phyloP scores from a whole-genome alignment of 805 yeast species.

The Wickerhamomyces hampshirensis region DNA sequence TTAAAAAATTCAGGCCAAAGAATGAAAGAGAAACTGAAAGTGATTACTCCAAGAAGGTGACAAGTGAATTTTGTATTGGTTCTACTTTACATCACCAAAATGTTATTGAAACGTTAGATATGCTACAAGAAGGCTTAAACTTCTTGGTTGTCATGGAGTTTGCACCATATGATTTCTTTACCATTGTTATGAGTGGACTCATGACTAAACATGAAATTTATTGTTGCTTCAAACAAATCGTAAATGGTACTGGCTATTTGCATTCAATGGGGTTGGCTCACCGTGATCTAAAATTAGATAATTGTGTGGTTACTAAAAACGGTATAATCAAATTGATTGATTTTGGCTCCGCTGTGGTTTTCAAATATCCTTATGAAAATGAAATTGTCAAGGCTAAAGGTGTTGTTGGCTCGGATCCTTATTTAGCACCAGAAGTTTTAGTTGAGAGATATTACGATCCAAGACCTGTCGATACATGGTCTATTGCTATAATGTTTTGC shows the following conservation, averaged over 20 bases:
- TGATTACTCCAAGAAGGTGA: constrained; percentile 73
- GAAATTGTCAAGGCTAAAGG: constrained; percentile 70
- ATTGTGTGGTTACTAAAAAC: constrained; percentile 72
- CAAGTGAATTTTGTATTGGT: constrained; percentile 79
- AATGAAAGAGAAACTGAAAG: constrained; percentile 54
- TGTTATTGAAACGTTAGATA: constrained; percentile 74
- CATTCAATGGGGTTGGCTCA: constrained; percentile 87
- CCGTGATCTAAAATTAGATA: constrained; percentile 87
- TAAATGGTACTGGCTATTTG: constrained; percentile 67
- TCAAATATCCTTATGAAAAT: constrained; percentile 57
- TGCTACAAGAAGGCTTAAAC: constrained; percentile 60
- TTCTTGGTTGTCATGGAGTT: constrained; percentile 87
- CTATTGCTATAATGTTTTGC: constrained; percentile 85
- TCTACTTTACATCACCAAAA: constrained; percentile 75
- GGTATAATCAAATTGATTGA: constrained; percentile 88
- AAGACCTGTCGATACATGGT: constrained; percentile 87
- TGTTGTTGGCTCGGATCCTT: constrained; percentile 94
- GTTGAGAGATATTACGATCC: constrained; percentile 64
- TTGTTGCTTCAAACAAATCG: constrained; percentile 81
- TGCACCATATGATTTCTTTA: constrained; percentile 87
- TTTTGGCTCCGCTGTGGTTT: constrained; percentile 88
- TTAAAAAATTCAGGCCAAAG: constrained; percentile 77
- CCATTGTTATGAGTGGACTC: constrained; percentile 84
- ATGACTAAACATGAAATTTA: constrained; percentile 66
- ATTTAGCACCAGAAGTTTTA: constrained; percentile 89